Evolutionary conservation across 495 filamentous ascomycete species (phyloP).

Genomic region (Chaetomium cochliodes): DNA sequence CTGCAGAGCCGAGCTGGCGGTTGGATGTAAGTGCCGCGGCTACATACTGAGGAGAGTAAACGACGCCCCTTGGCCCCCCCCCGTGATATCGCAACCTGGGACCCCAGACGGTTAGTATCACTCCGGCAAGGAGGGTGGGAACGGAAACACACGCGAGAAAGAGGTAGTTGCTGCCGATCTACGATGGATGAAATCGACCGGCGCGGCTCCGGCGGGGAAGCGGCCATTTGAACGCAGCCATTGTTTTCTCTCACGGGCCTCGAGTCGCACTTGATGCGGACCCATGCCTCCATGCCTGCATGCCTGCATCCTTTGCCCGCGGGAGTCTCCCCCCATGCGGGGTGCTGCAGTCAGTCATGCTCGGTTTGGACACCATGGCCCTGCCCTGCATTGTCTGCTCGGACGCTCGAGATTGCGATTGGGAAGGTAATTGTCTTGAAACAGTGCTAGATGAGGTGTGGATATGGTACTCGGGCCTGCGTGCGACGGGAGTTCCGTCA

Average conservation of each 20-base stretch:
- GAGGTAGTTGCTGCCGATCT: conserved; percentile 13
- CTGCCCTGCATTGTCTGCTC: conserved; percentile 8
- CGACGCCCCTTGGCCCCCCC: neutral
- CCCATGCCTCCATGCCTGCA: neutral
- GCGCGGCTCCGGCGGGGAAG: conserved; percentile 5
- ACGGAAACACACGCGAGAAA: neutral
- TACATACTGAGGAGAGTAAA: too few relatives aligned
- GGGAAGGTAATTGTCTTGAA: conserved; percentile 29
- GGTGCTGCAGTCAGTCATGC: conserved; percentile 17
- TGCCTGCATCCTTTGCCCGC: neutral
- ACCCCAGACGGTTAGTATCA: neutral
- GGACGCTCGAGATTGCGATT: conserved; percentile 5
- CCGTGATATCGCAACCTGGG: conserved; percentile 1
- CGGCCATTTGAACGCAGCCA: neutral
- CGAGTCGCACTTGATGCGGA: neutral
- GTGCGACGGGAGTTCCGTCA: neutral
- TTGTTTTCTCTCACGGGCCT: neutral
- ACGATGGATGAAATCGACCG: neutral
- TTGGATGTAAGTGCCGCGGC: conserved; percentile 1
- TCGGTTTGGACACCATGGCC: neutral
- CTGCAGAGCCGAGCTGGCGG: neutral
- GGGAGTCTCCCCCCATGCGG: conserved; percentile 9
- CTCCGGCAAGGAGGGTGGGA: conserved; percentile 8
- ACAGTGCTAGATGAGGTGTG: conserved; percentile 24
- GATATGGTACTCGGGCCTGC: neutral